These are phyloP conservation scores for Candida tropicalis DNA, from an alignment of 1,139 yeast genomes.

Conservation along the genomic window DNA sequence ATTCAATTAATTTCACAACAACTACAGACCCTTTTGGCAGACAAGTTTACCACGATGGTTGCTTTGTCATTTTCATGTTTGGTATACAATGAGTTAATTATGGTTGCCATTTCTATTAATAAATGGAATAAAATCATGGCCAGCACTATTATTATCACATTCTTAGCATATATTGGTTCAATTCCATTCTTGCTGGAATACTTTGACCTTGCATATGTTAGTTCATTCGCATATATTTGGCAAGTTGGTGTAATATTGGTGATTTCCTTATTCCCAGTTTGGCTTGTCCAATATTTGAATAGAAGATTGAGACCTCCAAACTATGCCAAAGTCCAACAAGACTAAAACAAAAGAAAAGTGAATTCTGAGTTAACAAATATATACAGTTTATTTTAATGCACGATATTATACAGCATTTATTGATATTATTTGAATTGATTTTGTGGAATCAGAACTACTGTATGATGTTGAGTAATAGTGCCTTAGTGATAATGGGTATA, in stretches of 20 bases:
- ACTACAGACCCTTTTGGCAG: conserved; percentile 63
- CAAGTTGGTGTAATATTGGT: conserved; percentile 65
- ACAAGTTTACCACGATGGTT: conserved; percentile 73
- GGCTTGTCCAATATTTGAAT: conserved; percentile 77
- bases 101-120: conserved; percentile 92
- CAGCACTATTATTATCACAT: conserved; percentile 69
- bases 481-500: too few relatives aligned
- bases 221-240: conserved; percentile 66
- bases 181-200: conserved; percentile 85
- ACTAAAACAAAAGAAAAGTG: conserved; percentile 25
- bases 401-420: too few relatives aligned
- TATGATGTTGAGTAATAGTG: too few relatives aligned
- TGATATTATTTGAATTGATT: too few relatives aligned
- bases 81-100: conserved; percentile 80
- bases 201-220: conserved; percentile 69
- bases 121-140: conserved; percentile 87
- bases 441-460: too few relatives aligned
- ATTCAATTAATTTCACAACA: conserved; percentile 82
- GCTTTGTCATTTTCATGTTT: conserved; percentile 81
- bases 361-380: too few relatives aligned
- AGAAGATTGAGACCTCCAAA: conserved; percentile 88
- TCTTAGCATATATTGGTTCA: conserved; percentile 66
- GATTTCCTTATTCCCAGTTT: conserved; percentile 83
- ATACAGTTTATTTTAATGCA: too few relatives aligned
- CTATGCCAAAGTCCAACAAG: conserved; percentile 95